Conservation (phyloP, 352 stramenopile species). For the Saprolegnia diclina region DNA sequence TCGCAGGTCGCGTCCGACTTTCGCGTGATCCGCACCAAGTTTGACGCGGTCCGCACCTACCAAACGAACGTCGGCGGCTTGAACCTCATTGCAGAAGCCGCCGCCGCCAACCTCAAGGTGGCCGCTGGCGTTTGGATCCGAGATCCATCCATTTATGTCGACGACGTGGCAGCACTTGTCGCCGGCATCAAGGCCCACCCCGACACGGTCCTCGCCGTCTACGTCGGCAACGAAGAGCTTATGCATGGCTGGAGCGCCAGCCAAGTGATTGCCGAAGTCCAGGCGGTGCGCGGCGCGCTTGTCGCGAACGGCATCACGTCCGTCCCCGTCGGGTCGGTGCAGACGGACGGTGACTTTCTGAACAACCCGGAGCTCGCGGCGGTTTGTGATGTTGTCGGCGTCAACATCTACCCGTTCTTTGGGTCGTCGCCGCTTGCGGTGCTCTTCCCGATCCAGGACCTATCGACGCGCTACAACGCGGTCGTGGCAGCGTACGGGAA, state of each 20-base stretch:
- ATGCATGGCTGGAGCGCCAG: conserved; percentile 37
- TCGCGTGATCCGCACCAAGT: conserved; percentile 27
- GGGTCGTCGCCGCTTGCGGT: conserved; percentile 32
- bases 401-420: conserved; percentile 46
- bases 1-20: conserved; percentile 18
- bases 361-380: conserved; percentile 32
- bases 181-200: conserved; percentile 39
- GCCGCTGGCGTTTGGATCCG: conserved; percentile 31
- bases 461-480: conserved; percentile 38
- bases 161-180: conserved; percentile 38
- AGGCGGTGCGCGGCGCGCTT: conserved; percentile 32
- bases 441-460: conserved; percentile 20
- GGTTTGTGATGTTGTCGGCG: conserved; percentile 35
- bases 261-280: conserved; percentile 43
- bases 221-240: conserved; percentile 74
- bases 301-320: conserved; percentile 26
- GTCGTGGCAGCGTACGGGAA: conserved; percentile 36
- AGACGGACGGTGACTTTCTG: conserved; percentile 45
- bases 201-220: conserved; percentile 42
- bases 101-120: conserved; percentile 42
- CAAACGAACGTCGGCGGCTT: conserved; percentile 44
- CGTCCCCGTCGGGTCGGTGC: conserved; percentile 52
- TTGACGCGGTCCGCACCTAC: conserved; percentile 62
- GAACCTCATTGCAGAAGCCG: conserved; percentile 48
- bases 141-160: conserved; percentile 28